Base-by-base conservation (phyloP, 768 basidiomycete species). In the Plicaturopsis crispa region DNA sequence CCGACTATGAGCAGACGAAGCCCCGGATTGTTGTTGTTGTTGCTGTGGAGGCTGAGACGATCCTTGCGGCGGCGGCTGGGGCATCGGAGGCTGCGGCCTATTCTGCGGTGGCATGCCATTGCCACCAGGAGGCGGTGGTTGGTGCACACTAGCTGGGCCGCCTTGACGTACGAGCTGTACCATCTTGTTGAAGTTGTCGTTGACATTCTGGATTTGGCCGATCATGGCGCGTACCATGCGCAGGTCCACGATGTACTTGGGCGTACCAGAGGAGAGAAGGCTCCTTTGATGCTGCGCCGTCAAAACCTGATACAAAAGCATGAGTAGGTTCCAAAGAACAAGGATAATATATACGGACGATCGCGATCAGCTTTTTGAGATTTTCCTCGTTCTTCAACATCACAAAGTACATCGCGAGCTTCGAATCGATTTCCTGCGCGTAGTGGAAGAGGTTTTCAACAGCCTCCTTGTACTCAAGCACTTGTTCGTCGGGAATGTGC, bases 401-500 rank as follows among this genome's bases (percentile, higher is more conserved):
- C 16, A 66, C 49, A 37, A 60, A 56, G 44, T 70, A 65, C 58
- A 73, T 56, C 3, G 63, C 62, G 12, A 85, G 56, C 46, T 67
- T 75, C 24, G 40, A 32, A 3, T 84, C 75, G 17, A 80, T 54
- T 0, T 81, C 78, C 10, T 34, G 32, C 28, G 65, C 63, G 35
- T 62, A 50, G 35, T 66, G 72, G 50, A 54, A 54, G 12, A 78
- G 49, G 24, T 69, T 63, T 35, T 80, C 77, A 20, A 84, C 59
- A 4, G 70, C 30, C 17, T 52, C 49, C 37, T 65, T 69, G 46
- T 72, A 84, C 38, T 77, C 77, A 31, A 60, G 41, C 31, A 73
- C 66, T 41, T 76, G 77, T 2, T 77, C 74, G 6, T 67, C 60
- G 4, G 77, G 65, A 19, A 84, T 48, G 13, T 67, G 65, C 13